Conservation (phyloP, 371 early-diverging fungal genomes). For the Blyttiomyces sp. region DNA sequence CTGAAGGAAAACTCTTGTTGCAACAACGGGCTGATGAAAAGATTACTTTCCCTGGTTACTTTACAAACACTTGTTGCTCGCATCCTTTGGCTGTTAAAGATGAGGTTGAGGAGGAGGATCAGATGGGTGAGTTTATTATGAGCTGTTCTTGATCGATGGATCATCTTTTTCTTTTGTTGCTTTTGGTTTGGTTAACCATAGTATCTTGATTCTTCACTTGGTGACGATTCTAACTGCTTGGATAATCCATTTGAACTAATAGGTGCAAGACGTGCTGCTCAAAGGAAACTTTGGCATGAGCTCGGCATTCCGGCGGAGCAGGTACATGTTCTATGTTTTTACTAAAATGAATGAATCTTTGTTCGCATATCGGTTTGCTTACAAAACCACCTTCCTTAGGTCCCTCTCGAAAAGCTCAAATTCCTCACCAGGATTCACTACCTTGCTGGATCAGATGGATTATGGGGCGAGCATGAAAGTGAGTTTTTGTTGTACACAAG, state of each 20-base stretch:
- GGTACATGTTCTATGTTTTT: no score
- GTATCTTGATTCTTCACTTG: slow-evolving; percentile 2
- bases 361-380: no score
- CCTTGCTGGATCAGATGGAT: slow-evolving; percentile 86
- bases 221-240: slow-evolving; percentile 5
- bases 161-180: not conserved
- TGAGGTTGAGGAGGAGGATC: slow-evolving; percentile 78
- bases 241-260: not conserved
- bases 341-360: no score
- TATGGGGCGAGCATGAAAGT: slow-evolving; percentile 97
- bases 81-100: slow-evolving; percentile 84
- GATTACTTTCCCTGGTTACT: slow-evolving; percentile 95
- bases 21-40: slow-evolving; percentile 92
- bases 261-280: slow-evolving; percentile 77
- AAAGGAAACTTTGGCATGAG: slow-evolving; percentile 93
- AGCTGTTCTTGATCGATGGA: not conserved
- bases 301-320: slow-evolving; percentile 77
- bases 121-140: slow-evolving; percentile 49
- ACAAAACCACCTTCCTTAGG: no score
- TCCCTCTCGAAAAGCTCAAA: slow-evolving; percentile 74
- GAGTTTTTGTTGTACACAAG: slow-evolving; percentile 26
- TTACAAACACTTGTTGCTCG: slow-evolving; percentile 97
- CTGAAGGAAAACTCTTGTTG: slow-evolving; percentile 76
- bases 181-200: slow-evolving; percentile 18
- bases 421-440: slow-evolving; percentile 94